Evolutionary conservation across 2,329 filamentous ascomycete genomes (phyloP).

Genomic region (Cylindrodendrum hubeiense): DNA sequence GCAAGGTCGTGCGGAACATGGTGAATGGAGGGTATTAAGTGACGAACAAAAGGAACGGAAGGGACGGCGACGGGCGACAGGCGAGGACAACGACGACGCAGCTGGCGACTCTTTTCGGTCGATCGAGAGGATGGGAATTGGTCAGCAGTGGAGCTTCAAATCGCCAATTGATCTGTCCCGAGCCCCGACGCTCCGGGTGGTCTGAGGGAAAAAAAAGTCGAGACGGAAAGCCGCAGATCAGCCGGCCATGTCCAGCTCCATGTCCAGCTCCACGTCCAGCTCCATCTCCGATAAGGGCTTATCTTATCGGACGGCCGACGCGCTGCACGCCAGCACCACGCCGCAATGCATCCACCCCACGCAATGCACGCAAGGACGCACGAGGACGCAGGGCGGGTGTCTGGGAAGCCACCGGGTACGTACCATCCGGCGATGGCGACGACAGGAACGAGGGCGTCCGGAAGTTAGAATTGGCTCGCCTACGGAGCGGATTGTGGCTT

Average conservation of each 20-base stretch:
- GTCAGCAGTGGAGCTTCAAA: slow-evolving; percentile 31
- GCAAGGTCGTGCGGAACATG: slow-evolving; percentile 67
- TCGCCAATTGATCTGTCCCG: slow-evolving; percentile 23
- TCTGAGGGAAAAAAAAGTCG: slow-evolving; percentile 3
- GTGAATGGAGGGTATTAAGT: slow-evolving; percentile 13
- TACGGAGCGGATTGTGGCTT: too few species aligned
- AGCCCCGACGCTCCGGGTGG: slow-evolving; percentile 23
- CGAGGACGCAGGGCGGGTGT: too few species aligned
- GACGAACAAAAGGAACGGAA: slow-evolving; percentile 8
- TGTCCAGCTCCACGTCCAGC: too few species aligned
- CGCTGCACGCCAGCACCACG: background rate
- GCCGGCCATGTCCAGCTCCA: too few species aligned
- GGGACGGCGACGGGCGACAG: background rate
- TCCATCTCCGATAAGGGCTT: slow-evolving; percentile 34
- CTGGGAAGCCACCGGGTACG: background rate
- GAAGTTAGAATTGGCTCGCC: background rate
- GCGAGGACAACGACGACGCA: background rate
- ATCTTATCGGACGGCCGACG: background rate
- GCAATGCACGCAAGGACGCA: background rate
- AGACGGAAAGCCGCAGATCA: slow-evolving; percentile 32
- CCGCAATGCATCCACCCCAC: too few species aligned
- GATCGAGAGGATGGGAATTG: slow-evolving; percentile 27
- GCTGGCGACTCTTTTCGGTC: background rate
- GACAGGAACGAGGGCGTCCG: background rate
- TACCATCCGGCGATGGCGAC: background rate